Evolutionary conservation across 2,329 filamentous ascomycete species (phyloP).

Genomic region (Penicillium crustosum): DNA sequence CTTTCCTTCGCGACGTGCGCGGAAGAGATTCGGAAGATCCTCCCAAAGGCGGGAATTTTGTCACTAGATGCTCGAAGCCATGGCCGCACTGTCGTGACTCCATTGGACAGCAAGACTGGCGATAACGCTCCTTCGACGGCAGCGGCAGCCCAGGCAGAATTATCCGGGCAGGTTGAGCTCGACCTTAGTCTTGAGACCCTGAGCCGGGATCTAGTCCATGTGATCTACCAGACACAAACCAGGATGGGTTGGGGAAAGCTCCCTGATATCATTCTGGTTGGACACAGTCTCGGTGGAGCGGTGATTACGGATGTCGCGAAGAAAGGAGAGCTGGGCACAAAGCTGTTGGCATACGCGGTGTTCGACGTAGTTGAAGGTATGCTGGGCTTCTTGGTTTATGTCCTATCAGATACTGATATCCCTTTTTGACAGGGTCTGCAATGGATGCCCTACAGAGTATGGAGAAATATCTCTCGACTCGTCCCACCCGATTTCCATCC

Average conservation of each 20-base stretch:
- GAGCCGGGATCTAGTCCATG: slow-evolving; percentile 67
- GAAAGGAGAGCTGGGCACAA: slow-evolving; percentile 62
- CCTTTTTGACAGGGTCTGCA: slow-evolving; percentile 62
- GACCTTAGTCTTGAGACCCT: slow-evolving; percentile 74
- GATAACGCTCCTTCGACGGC: slow-evolving; percentile 13
- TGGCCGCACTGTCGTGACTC: slow-evolving; percentile 59
- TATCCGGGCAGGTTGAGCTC: slow-evolving; percentile 39
- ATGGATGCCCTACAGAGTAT: slow-evolving; percentile 94
- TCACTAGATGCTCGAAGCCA: slow-evolving; percentile 85
- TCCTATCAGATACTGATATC: not conserved
- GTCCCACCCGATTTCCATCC: slow-evolving; percentile 75
- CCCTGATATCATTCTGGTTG: slow-evolving; percentile 77
- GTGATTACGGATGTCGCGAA: slow-evolving; percentile 82
- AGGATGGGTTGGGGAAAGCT: slow-evolving; percentile 71
- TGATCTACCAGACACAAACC: slow-evolving; percentile 65
- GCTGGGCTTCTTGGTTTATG: not conserved
- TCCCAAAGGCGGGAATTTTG: slow-evolving; percentile 79
- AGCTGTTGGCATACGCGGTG: slow-evolving; percentile 81
- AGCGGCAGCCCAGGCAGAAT: slow-evolving; percentile 28
- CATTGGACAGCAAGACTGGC: not conserved
- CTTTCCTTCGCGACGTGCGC: slow-evolving; percentile 85
- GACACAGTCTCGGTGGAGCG: slow-evolving; percentile 89
- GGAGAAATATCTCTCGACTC: slow-evolving; percentile 82
- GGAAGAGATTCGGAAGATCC: slow-evolving; percentile 70
- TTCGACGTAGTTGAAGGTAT: slow-evolving; percentile 85